Evolutionary conservation across 345 rosid species (phyloP).

Genomic region (Eucalyptus caleyi): DNA sequence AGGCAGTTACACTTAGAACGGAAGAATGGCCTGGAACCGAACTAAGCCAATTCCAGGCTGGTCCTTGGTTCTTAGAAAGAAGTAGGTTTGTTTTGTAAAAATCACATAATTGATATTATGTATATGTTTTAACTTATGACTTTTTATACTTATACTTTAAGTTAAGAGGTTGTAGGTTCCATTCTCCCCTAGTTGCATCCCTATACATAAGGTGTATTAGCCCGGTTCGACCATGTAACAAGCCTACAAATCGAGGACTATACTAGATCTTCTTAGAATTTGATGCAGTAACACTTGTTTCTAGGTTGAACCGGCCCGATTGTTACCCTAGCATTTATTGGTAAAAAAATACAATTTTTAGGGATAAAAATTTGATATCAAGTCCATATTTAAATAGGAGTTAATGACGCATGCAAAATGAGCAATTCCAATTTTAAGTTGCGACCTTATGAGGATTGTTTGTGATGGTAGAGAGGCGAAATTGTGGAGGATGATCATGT

Average conservation of each 20-base stretch:
- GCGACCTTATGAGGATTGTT: background rate
- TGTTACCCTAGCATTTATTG: background rate
- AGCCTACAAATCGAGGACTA: no score
- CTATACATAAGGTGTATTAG: background rate
- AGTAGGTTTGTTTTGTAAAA: background rate
- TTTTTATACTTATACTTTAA: no score
- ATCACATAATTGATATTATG: background rate
- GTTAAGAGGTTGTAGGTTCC: background rate
- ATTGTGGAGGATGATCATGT: background rate
- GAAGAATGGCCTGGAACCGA: background rate
- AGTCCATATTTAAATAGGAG: background rate
- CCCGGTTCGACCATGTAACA: background rate
- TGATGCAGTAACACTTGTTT: background rate
- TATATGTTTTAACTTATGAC: background rate
- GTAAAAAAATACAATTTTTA: background rate
- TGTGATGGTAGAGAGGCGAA: background rate
- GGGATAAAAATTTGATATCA: background rate
- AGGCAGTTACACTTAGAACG: rapidly evolving
- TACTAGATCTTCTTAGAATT: background rate
- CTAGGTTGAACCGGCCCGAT: background rate
- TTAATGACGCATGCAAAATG: background rate
- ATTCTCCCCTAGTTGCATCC: background rate
- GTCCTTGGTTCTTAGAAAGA: background rate
- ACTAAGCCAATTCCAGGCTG: background rate
- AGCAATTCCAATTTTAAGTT: background rate